Conservation (phyloP, 306 rosid species). For the Lotus japonicus region DNA sequence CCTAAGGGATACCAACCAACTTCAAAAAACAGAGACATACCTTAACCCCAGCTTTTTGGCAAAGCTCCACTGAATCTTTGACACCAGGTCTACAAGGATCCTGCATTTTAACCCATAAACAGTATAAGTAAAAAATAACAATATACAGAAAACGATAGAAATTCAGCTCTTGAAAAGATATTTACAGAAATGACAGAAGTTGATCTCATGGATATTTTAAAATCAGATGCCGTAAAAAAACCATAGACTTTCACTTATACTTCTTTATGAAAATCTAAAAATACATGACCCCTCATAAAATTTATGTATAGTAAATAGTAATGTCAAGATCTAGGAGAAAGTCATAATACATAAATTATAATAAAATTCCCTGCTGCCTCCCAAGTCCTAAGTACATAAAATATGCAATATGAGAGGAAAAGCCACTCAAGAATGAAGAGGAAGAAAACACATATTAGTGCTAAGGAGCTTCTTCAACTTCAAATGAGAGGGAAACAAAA, state of each 20-base stretch:
- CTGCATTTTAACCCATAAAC: conserved; percentile 34
- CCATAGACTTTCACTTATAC: background rate
- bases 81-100: conserved; percentile 95
- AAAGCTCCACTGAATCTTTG: conserved; percentile 59
- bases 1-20: background rate
- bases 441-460: background rate
- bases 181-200: no score
- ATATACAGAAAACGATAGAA: background rate
- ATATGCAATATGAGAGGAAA: background rate
- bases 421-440: background rate
- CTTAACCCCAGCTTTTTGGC: conserved; percentile 96
- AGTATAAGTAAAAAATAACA: background rate
- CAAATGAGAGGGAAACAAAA: background rate
- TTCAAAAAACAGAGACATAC: conserved; percentile 30
- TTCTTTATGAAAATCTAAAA: background rate
- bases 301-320: background rate
- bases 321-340: conserved; percentile 2
- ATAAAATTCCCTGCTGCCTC: background rate
- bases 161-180: background rate
- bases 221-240: background rate
- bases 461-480: conserved; percentile 4
- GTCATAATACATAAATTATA: background rate
- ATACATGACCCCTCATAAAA: background rate
- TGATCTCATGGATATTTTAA: background rate
- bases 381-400: background rate